Conservation (phyloP, 208 protist genomes). For the Leptomonas pyrrhocoris region DNA sequence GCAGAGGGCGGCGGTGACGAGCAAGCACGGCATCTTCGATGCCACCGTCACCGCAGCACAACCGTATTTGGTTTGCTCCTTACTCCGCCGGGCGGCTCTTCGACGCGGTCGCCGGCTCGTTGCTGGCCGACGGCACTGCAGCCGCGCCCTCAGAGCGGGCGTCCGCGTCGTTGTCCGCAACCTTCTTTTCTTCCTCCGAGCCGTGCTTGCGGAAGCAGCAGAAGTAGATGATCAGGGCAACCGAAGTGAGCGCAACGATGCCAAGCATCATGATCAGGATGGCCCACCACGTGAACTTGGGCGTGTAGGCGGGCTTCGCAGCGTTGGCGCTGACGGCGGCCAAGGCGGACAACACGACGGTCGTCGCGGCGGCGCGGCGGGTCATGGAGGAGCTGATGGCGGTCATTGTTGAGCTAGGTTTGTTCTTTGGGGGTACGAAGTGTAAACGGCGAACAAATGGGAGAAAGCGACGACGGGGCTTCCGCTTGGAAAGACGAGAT, state of each 20-base stretch:
- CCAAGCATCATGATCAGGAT: constrained; percentile 29
- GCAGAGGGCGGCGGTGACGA: too few relatives aligned
- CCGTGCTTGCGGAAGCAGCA: constrained; percentile 11
- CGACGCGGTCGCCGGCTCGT: constrained; percentile 2
- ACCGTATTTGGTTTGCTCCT: neutral
- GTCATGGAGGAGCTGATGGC: constrained; percentile 15
- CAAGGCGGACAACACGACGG: constrained; percentile 18
- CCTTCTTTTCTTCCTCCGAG: neutral
- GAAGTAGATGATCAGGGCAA: constrained; percentile 22
- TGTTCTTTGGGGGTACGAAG: neutral
- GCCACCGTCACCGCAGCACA: too few relatives aligned
- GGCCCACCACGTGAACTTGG: constrained; percentile 30
- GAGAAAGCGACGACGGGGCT: neutral
- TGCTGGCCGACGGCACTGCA: constrained; percentile 9
- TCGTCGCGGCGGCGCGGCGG: constrained; percentile 14
- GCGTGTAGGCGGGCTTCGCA: constrained; percentile 4
- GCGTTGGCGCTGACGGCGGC: constrained; percentile 12
- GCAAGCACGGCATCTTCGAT: too few relatives aligned
- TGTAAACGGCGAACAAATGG: neutral
- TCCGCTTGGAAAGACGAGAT: neutral
- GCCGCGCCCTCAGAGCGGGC: constrained; percentile 10
- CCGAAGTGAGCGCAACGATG: constrained; percentile 14
- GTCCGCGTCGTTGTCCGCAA: neutral
- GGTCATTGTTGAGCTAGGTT: constrained; percentile 17
- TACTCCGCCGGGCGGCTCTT: neutral